These are phyloP conservation scores for Patellifolia procumbens DNA, from an alignment of 179 eudicot genomes.

Conservation along the genomic window DNA sequence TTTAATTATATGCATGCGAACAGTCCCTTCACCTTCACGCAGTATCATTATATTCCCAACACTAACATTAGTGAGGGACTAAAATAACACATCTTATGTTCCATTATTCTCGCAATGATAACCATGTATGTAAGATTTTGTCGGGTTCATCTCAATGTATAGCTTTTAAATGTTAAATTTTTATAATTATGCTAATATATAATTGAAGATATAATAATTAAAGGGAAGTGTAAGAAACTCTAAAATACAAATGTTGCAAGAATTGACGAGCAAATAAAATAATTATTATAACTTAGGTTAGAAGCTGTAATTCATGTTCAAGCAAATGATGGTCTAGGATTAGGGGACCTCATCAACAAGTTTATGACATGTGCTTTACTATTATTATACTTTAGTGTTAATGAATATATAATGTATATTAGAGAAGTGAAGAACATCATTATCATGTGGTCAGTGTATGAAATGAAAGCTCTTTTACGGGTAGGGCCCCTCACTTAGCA, in stretches of 20 bases:
- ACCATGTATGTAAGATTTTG: too few relatives aligned
- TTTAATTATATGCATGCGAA: slow-evolving; percentile 10
- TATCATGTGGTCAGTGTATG: background rate
- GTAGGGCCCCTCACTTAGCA: background rate
- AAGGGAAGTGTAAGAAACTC: too few relatives aligned
- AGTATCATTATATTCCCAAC: background rate
- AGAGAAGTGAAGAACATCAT: background rate
- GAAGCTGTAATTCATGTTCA: slow-evolving; percentile 32
- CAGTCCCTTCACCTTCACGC: slow-evolving; percentile 24
- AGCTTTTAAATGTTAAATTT: too few relatives aligned
- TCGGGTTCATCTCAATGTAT: too few relatives aligned
- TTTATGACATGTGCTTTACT: slow-evolving; percentile 10
- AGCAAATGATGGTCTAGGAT: slow-evolving; percentile 30
- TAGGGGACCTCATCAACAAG: slow-evolving; percentile 28
- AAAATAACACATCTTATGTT: too few relatives aligned
- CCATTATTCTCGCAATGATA: too few relatives aligned
- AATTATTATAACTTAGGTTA: slow-evolving; percentile 38
- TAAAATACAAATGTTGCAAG: too few relatives aligned
- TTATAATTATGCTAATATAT: too few relatives aligned
- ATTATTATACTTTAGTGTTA: background rate
- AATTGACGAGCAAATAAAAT: background rate
- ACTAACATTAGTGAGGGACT: too few relatives aligned
- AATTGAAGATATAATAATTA: too few relatives aligned
- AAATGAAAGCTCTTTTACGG: slow-evolving; percentile 6
- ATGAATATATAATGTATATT: too few relatives aligned